These are phyloP conservation scores for Plantago lanceolata DNA, from an alignment of 305 asterid genomes.

Conservation along the genomic window DNA sequence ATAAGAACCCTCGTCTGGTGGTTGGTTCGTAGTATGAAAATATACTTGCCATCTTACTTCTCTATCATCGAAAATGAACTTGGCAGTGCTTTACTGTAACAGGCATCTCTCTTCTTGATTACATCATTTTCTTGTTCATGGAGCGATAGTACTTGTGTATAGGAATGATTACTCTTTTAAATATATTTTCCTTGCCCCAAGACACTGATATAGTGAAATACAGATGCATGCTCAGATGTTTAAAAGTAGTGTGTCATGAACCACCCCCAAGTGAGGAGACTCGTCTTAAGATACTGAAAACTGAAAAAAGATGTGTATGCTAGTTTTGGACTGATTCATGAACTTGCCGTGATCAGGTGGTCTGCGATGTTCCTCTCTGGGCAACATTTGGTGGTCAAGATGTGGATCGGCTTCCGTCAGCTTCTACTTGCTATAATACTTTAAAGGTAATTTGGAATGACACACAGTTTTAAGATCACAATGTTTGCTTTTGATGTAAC, in stretches of 20 bases:
- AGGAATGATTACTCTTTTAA: neutral
- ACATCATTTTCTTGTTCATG: neutral
- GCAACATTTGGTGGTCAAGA: conserved; percentile 93
- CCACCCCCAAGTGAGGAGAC: neutral
- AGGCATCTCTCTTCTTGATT: too few species aligned
- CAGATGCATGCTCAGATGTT: neutral
- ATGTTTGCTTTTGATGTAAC: conserved; percentile 11
- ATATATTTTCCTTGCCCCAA: too few species aligned
- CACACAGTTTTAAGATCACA: conserved; percentile 11
- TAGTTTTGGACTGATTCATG: conserved; percentile 17
- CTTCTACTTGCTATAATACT: conserved; percentile 95
- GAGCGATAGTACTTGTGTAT: neutral
- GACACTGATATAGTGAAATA: neutral
- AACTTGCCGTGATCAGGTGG: conserved; percentile 49
- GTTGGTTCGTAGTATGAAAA: neutral
- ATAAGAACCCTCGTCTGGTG: neutral
- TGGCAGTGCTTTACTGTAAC: too few species aligned
- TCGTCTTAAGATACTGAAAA: conserved; percentile 9
- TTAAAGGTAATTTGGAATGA: conserved; percentile 55
- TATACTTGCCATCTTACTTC: neutral
- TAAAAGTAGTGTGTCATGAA: neutral
- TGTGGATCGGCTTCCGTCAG: conserved; percentile 98
- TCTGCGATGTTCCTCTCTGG: conserved; percentile 78
- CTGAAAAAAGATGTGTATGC: neutral
- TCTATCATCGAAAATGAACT: too few species aligned